Base-by-base conservation (phyloP, 2,329 filamentous ascomycete species). In the Botrytis elliptica region DNA sequence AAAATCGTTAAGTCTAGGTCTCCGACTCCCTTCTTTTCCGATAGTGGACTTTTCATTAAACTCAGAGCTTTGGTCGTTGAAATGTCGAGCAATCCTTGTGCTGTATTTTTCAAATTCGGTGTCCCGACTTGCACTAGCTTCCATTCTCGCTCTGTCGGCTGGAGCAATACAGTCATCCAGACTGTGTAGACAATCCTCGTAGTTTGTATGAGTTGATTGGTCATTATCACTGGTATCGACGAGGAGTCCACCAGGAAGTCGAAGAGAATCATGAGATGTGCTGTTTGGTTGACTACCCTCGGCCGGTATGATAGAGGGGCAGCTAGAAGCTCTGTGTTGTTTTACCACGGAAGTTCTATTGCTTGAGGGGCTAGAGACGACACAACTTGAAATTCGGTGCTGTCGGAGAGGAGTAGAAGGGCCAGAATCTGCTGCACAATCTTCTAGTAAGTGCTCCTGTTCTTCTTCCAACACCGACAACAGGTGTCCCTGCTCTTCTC, bases 261-360 rank as follows among this genome's bases (percentile, higher is more conserved):
- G 65, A 55, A 52, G 44, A 67, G 46, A 67, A 55, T 67, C 65
- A 67, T 38, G 33, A 25, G 49, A 68, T 16, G 44, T 9, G 20
- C 42, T 20, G 6, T 42, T 63, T 44, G 60, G n/a, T 46, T n/a
- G 25, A n/a, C 16, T 22, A 25, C 22, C 44, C 10, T 57, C 38
- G 8, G 69, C 40, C n/a, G 64, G 52, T 33, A 52, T 60, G 12
- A 62, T 46, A 22, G 6, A 64, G 59, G 71, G 71, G 59, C 63
- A 72, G 29, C 71, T 72, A 59, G 38, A 40, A n/a, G 59, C 25
- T 40, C 71, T 67, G 18, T 72, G 63, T 46, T 72, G 71, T 20
- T 57, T 38, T 2, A 57, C 52, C 18, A 59, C 52, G 4, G 71
- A 69, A 42, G 29, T 52, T 59, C 36, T 59, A 5, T 55, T 57